Evolutionary conservation across 225 moss, liverwort and hornwort species (phyloP).

Genomic region (Marchantia paleacea): DNA sequence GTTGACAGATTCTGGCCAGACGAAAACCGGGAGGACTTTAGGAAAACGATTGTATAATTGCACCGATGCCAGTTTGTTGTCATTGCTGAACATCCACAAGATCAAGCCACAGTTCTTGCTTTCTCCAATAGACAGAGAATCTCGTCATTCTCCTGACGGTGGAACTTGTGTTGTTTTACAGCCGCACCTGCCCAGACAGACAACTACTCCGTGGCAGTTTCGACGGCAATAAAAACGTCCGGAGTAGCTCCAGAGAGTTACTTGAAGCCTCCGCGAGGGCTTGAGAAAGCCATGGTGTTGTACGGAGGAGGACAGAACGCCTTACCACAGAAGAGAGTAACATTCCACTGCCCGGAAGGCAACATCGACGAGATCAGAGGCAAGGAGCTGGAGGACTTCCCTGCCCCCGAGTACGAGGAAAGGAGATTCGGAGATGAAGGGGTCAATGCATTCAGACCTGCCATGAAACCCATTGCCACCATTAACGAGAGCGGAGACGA

Average conservation of each 20-base stretch:
- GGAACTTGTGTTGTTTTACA: background rate
- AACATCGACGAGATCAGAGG: slow-evolving; percentile 1
- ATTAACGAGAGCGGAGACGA: background rate
- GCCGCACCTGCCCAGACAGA: background rate
- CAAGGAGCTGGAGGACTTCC: slow-evolving; percentile 3
- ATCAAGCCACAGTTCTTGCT: background rate
- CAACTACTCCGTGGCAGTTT: background rate
- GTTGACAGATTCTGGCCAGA: no score
- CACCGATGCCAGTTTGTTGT: background rate
- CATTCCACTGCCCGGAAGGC: background rate
- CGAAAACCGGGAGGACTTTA: background rate
- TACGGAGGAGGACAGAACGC: background rate
- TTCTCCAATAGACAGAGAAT: background rate
- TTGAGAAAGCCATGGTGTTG: background rate
- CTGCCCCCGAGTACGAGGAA: background rate
- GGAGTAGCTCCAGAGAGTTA: background rate
- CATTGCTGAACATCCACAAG: background rate
- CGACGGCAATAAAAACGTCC: slow-evolving; percentile 7
- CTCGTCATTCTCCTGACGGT: background rate
- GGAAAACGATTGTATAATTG: background rate
- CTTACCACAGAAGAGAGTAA: background rate
- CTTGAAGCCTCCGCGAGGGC: slow-evolving; percentile 34
- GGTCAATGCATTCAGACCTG: background rate
- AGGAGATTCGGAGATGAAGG: background rate
- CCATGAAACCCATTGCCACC: background rate